Base-by-base conservation (phyloP, 2,329 filamentous ascomycete genomes). In the Pleomassaria siparia region DNA sequence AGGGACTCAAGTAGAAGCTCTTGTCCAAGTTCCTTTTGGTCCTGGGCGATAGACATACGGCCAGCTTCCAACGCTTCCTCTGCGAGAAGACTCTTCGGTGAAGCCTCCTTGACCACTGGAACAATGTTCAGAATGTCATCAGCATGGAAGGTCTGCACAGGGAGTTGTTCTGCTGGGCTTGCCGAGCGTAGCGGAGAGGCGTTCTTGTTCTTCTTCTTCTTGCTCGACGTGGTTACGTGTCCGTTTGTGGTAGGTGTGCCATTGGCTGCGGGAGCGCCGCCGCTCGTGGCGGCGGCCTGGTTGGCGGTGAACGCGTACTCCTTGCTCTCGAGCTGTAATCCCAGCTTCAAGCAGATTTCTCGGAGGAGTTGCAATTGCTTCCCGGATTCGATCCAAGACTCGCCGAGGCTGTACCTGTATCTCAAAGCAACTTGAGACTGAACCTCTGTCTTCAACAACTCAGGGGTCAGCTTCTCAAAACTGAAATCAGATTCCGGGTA, bases 61-160 rank as follows among this genome's bases (percentile, higher is more conserved):
- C 94, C 94, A 47, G 92, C 94, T 72, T 99, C 94, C 35, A 99
- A 79, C 12, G 94, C 92, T 74, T 99, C 94, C 71, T 99, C 94
- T 0, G 94, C 92, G 51, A 99, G 81, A 21, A 89, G 79, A 69
- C 91, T 96, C 72, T 89, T 87, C 30, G 92, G 94, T 50, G 88
- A 86, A 3, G 94, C 94, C 69, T 99, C 91, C 78, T 97, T 97
- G 64, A 97, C 83, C 37, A 97, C 76, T 7, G 94, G 94, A n/a
- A 96, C 89, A 50, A 96, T 80, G 72, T 96, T 96, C 57, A 95
- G 74, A 54, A 99, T 81, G 60, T 99, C 91, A 51, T 96, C 91
- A 0, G 89, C 78, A 43, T 77, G 80, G 73, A 99, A 97, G 0
- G 88, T 91, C 51, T 70, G 79, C 57, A 59, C 75, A 59, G 66